Base-by-base conservation (phyloP, 345 rosid genomes). In the Boechera divaricarpa region DNA sequence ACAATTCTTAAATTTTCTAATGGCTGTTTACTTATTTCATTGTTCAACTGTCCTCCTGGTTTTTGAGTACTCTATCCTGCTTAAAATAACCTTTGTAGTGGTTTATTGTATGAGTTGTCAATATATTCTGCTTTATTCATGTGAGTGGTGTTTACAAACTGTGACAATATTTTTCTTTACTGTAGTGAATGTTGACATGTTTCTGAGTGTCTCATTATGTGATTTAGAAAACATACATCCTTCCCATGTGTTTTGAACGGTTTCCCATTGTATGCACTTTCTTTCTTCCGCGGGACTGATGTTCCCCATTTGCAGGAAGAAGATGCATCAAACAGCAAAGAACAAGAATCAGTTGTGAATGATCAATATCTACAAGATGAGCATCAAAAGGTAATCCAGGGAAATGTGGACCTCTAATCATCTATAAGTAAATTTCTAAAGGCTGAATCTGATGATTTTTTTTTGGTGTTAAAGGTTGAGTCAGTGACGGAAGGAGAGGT, bases 401-500 rank as follows among this genome's bases (percentile, higher is more conserved):
- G 62, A 42, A 21, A 73, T 9, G 4, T 55, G 21, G 60, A 56
- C 47, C 56, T 55, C 5, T 36, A 29, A 11, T 32, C 0, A 48
- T 69, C 26, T 10, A 6, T 11, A 18, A 32, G 5, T 72, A 18
- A 21, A 7, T 54, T 58, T 6, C 16, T 64, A 9, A 18, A 68
- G 41, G 57, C 57, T 24, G 61, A 56, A 9, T 39, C 53, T 44
- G 54, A 56, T 44, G 41, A 29, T 72, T 28, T 31, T 71, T 41
- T 33, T 35, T 9, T 18, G 24, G 24, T 41, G 45, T 41, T 60
- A 67, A 85, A 91, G 90, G 87, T 80, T 77, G 94, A 86, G 48
- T 18, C 52, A 11, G 88, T 70, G 75, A 35, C 67, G 4, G 93
- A 85, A 72, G 81, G 79, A 6, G 96, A 89, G 70, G 85, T 53